phyloP scores from a whole-genome alignment of 768 basidiomycete genomes.

The Naganishia kalamii region DNA sequence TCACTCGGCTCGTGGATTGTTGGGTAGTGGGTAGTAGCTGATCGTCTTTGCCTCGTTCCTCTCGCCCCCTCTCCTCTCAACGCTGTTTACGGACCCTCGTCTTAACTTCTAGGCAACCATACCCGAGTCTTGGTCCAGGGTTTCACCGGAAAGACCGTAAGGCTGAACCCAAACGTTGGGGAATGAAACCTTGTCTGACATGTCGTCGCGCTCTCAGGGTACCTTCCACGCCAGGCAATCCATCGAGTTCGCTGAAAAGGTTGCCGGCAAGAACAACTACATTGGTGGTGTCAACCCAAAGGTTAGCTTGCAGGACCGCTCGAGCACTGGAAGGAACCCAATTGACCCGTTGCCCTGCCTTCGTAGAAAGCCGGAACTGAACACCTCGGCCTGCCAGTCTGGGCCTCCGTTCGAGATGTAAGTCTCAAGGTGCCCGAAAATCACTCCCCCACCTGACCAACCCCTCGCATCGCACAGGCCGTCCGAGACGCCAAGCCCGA shows the following conservation, averaged over 20 bases:
- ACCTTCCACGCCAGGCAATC: constrained; percentile 96
- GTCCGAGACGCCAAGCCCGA: constrained; percentile 80
- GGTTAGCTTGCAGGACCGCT: no score
- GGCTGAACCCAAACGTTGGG: constrained; percentile 33
- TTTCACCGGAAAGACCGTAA: constrained; percentile 84
- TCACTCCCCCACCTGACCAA: background rate
- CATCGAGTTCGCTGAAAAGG: constrained; percentile 69
- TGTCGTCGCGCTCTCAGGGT: constrained; percentile 51
- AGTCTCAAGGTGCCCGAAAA: constrained; percentile 27
- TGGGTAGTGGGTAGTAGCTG: background rate
- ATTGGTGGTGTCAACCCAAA: constrained; percentile 82
- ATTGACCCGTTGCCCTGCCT: background rate
- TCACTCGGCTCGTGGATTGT: background rate
- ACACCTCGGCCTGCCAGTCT: constrained; percentile 91
- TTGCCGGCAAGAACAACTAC: constrained; percentile 59
- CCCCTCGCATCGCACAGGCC: constrained; percentile 55
- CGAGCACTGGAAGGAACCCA: no score
- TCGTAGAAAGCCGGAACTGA: constrained; percentile 93
- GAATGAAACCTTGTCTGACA: background rate
- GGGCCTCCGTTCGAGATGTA: constrained; percentile 84
- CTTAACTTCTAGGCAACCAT: constrained; percentile 55
- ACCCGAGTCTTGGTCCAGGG: constrained; percentile 85
- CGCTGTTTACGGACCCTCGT: background rate
- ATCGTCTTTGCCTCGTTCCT: background rate
- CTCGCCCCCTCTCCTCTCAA: background rate